phyloP scores from a whole-genome alignment of 2,329 filamentous ascomycete species.

The Macrophomina tecta region DNA sequence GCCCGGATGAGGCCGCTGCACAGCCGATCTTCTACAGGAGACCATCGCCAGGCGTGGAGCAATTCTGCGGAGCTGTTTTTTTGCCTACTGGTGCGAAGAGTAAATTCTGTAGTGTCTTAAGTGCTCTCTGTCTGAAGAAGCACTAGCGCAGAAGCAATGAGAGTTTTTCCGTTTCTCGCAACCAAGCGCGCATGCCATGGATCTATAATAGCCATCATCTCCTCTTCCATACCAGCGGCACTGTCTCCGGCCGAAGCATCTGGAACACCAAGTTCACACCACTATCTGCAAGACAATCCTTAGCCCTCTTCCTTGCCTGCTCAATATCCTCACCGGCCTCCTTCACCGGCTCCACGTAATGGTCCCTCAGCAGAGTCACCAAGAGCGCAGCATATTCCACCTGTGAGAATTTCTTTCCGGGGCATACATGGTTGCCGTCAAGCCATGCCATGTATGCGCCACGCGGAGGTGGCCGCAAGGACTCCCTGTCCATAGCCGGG shows the following conservation, averaged over 20 bases:
- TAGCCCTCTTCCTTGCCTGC: not conserved
- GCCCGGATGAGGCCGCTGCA: no score
- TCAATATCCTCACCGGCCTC: not conserved
- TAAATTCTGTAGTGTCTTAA: no score
- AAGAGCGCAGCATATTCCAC: slow-evolving; percentile 34
- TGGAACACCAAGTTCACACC: not conserved
- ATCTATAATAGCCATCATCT: not conserved
- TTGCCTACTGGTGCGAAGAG: no score
- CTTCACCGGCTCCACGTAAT: not conserved
- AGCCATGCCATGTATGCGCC: slow-evolving; percentile 33
- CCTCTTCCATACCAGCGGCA: not conserved
- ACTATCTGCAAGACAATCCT: not conserved
- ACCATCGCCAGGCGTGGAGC: no score
- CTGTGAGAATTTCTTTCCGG: slow-evolving; percentile 36
- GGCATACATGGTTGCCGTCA: slow-evolving; percentile 33
- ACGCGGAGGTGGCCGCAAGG: slow-evolving; percentile 16
- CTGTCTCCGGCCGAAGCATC: not conserved
- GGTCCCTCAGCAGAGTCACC: slow-evolving; percentile 31
- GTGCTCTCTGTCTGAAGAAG: no score
- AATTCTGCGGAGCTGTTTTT: no score
- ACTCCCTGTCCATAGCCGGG: slow-evolving; percentile 16
- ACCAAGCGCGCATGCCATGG: no score
- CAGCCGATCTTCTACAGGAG: no score
- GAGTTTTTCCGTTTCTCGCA: no score
- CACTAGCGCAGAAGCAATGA: no score